Base-by-base conservation (phyloP, 2,329 filamentous ascomycete genomes). In the Aspergillus latus region DNA sequence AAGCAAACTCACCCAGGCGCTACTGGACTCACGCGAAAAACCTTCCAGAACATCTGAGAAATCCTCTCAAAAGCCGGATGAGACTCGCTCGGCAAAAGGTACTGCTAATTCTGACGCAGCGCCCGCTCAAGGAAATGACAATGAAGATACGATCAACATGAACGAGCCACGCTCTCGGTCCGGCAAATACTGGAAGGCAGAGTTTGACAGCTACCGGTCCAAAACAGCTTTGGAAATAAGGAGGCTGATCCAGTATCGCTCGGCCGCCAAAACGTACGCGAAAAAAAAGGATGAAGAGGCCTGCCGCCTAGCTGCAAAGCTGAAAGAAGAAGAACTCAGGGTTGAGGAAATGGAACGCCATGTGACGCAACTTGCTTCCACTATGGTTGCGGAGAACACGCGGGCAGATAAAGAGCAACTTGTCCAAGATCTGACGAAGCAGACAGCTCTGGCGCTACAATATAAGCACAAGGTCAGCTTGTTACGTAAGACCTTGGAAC, bases 111-210 rank as follows among this genome's bases (percentile, higher is more conserved):
- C 57, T 5, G 54, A 37, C 9, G 13, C 52, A 10, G 39, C 53
- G 11, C 54, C 74, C 70, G 49, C 64, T 15, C 64, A 67, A 34
- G 64, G 64, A 2, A 61, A 67, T 16, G 59, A 60, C 6, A 72
- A 73, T 49, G 80, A 84, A 48, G 75, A 79, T 32, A 84, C 82
- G 0, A 69, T 79, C 21, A 83, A 85, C 59, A 64, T 84, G 11
- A 73, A 77, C 29, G 78, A 83, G 42, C 83, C 84, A 2, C 76
- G 77, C 21, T 84, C 82, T 0, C 79, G 82, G 50, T 84, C 82
- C 4, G 83, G 82, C 2, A 80, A 80, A 62, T 85, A 84, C 64
- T 86, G 84, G 84, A 86, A 86, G 67, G 75, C 78, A 9, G 80
- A 85, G 59, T 85, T 83, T 63, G 81, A 86, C 52, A 77, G 73